phyloP scores from a whole-genome alignment of 1,284 basidiomycete genomes.

The Ganoderma boninense region DNA sequence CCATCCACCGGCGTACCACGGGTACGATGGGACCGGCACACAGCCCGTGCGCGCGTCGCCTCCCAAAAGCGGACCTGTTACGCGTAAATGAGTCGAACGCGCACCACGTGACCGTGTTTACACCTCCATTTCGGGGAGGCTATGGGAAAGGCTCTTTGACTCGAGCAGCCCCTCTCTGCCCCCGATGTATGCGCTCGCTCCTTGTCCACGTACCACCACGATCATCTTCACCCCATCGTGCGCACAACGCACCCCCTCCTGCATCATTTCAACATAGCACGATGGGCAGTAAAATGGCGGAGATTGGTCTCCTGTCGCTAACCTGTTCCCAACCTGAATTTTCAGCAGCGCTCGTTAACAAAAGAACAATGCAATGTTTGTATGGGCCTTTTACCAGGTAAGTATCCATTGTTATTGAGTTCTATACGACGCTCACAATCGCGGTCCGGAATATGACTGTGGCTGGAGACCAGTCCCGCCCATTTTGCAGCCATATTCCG shows the following conservation, averaged over 20 bases:
- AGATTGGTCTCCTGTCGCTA: too few relatives aligned
- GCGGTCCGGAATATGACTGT: too few relatives aligned
- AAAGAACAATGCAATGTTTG: too few relatives aligned
- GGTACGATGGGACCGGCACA: background rate
- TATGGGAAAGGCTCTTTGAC: background rate
- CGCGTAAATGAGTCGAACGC: constrained; percentile 18
- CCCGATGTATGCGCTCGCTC: background rate
- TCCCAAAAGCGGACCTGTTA: constrained; percentile 13
- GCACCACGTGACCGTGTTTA: constrained; percentile 21
- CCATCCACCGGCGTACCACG: background rate
- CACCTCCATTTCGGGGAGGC: constrained; percentile 6
- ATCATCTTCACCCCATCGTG: background rate
- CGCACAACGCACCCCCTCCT: background rate
- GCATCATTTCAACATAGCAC: too few relatives aligned
- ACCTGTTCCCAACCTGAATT: too few relatives aligned
- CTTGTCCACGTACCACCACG: constrained; percentile 8
- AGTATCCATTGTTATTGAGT: too few relatives aligned
- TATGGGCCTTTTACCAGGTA: too few relatives aligned
- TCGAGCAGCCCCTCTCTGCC: background rate
- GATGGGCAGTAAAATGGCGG: too few relatives aligned
- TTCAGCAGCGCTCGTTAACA: too few relatives aligned
- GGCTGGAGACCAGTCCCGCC: too few relatives aligned
- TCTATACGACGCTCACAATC: too few relatives aligned
- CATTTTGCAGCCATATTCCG: too few relatives aligned
- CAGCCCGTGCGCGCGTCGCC: constrained; percentile 2